Evolutionary conservation across 2,329 filamentous ascomycete genomes (phyloP), one percentile per base, ranked within the genome.

Genomic region (Plenodomus tracheiphilus): DNA sequence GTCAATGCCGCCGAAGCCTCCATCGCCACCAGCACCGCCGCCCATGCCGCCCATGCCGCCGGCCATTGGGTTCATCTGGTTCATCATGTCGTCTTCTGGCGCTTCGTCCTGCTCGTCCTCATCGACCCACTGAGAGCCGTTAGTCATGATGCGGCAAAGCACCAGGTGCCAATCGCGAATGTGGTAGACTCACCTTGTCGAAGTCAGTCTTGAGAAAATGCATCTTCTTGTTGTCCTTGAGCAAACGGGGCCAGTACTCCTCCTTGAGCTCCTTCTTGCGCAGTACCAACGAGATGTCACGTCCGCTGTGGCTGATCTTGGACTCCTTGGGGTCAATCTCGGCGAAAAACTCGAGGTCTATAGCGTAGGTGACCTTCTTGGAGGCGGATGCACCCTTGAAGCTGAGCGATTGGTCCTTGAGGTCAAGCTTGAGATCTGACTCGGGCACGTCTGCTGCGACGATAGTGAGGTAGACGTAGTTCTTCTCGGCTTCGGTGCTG

Each of bases 191-290:
- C 73, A 87, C 85, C 88, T 96, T 97, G 81, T 97, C 92, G 67
- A 99, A 99, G 79, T 99, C 88, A 59, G 94, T 97, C 87, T 96
- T 96, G 69, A 99, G 78, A 84, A 91, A 99, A 79, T 97, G 94
- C 46, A 89, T 79, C 81, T 91, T 96, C 82, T 90, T 87, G 62
- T 80, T 75, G 53, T 93, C 89, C 86, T 97, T 97, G 73, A 97
- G 82, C 68, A 99, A 83, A 58, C 94, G 86, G 56, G 92, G 92
- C 94, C 94, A 99, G 84, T 87, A 97, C 77, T 94, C 91, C 69
- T 91, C 85, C 77, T 91, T 89, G 59, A 94, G 82, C 71, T 96
- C 91, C 86, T 97, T 97, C 89, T 99, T 99, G 77, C 90, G 85
- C 74, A 99, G 83, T 73, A 96, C 89, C 66, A 97, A 76, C 80